phyloP scores from a whole-genome alignment of 2,329 filamentous ascomycete genomes.

The Knufia fluminis region DNA sequence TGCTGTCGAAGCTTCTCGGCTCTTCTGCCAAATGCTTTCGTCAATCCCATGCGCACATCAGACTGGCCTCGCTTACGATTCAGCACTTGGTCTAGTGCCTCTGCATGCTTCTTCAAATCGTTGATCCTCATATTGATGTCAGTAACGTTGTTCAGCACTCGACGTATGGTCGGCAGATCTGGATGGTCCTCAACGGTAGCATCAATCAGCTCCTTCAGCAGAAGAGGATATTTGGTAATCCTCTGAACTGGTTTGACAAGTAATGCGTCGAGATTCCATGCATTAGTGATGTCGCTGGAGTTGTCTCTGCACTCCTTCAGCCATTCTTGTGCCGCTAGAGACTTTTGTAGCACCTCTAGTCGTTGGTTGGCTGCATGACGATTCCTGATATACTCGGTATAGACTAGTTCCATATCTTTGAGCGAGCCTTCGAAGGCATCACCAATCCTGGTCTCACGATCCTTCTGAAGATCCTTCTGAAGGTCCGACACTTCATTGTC shows the following conservation, averaged over 20 bases:
- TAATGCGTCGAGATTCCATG: slow-evolving; percentile 93
- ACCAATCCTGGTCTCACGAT: slow-evolving; percentile 50
- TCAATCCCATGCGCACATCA: slow-evolving; percentile 72
- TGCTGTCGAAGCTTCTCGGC: slow-evolving; percentile 75
- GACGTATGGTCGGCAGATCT: slow-evolving; percentile 62
- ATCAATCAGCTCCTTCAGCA: slow-evolving; percentile 70
- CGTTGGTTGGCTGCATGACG: slow-evolving; percentile 56
- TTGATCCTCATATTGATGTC: slow-evolving; percentile 65
- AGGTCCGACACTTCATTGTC: slow-evolving; percentile 34
- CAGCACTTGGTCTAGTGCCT: slow-evolving; percentile 84
- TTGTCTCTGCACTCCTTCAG: slow-evolving; percentile 86
- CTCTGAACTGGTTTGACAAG: slow-evolving; percentile 95
- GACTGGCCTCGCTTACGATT: slow-evolving; percentile 76
- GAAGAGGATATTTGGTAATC: slow-evolving; percentile 83
- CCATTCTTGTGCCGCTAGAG: slow-evolving; percentile 66
- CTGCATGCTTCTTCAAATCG: slow-evolving; percentile 88
- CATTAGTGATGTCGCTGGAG: slow-evolving; percentile 81
- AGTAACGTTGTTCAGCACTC: slow-evolving; percentile 60
- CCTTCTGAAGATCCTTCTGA: slow-evolving; percentile 53
- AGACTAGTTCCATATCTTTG: slow-evolving; percentile 53
- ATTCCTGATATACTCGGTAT: slow-evolving; percentile 56
- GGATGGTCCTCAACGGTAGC: slow-evolving; percentile 75
- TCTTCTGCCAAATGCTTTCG: slow-evolving; percentile 81
- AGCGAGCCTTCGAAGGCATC: slow-evolving; percentile 49
- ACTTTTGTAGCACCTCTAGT: slow-evolving; percentile 44